Conservation (phyloP, 345 rosid species). For the Melaleuca alternifolia region DNA sequence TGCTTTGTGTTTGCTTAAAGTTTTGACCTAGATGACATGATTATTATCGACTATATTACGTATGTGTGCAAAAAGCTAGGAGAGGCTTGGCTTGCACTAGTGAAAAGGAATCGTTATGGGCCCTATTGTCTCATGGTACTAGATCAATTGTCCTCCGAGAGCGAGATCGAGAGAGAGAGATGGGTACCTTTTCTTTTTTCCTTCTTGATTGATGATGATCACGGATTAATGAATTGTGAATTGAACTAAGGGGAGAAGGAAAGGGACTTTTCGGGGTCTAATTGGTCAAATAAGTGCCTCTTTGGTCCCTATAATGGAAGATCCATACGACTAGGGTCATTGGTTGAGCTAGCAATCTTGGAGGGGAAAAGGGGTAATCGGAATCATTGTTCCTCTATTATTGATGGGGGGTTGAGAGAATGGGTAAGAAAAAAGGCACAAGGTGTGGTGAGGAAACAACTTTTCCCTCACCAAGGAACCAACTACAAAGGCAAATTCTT, state of each 20-base stretch:
- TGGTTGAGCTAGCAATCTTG: not conserved
- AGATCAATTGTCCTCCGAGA: slow-evolving; percentile 29
- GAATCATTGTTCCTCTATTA: slow-evolving; percentile 26
- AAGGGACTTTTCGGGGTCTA: not conserved
- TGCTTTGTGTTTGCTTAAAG: slow-evolving; percentile 52
- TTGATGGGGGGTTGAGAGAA: slow-evolving; percentile 11
- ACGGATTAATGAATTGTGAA: slow-evolving; percentile 15
- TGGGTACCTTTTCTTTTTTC: not conserved
- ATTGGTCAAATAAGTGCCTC: not conserved
- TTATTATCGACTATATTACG: not conserved
- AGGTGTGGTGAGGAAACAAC: slow-evolving; percentile 1
- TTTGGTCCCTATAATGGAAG: not conserved
- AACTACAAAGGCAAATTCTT: slow-evolving; percentile 1
- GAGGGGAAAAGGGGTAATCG: not conserved
- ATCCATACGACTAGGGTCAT: not conserved
- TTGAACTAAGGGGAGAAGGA: not conserved
- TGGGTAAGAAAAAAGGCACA: slow-evolving; percentile 8
- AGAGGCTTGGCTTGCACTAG: slow-evolving; percentile 59
- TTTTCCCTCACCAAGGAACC: slow-evolving; percentile 29
- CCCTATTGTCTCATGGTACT: slow-evolving; percentile 46
- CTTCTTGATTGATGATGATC: not conserved
- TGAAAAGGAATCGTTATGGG: slow-evolving; percentile 34
- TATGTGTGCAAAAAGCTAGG: slow-evolving; percentile 18
- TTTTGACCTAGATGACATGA: slow-evolving; percentile 45
- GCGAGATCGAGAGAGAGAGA: not conserved